Evolutionary conservation across 331 rosid genomes (phyloP).

Genomic region (Malus hybrid): DNA sequence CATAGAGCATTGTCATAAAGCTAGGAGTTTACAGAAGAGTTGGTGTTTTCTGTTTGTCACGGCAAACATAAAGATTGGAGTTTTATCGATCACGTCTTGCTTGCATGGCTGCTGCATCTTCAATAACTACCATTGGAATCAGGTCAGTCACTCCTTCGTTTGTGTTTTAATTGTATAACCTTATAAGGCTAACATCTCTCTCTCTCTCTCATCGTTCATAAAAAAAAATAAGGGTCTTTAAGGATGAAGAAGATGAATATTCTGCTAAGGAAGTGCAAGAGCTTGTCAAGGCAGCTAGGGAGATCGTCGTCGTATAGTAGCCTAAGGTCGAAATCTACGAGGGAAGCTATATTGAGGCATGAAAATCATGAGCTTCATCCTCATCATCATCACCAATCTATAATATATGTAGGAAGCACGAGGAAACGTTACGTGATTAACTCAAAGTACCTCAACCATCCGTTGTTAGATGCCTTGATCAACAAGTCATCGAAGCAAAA

Average conservation of each 20-base stretch:
- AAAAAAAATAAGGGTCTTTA: not conserved
- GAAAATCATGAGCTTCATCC: slow-evolving; percentile 1
- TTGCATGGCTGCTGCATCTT: too few species aligned
- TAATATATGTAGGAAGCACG: slow-evolving; percentile 68
- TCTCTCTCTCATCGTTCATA: too few species aligned
- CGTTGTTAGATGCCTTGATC: slow-evolving; percentile 63
- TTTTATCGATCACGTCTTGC: too few species aligned
- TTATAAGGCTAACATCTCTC: too few species aligned
- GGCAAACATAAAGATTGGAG: too few species aligned
- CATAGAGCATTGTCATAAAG: too few species aligned
- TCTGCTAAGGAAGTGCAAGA: slow-evolving; percentile 78
- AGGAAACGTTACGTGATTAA: slow-evolving; percentile 67
- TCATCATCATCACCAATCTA: slow-evolving; percentile 1
- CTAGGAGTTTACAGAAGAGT: too few species aligned
- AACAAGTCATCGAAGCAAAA: slow-evolving; percentile 33
- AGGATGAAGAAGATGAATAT: slow-evolving; percentile 69
- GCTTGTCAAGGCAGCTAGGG: slow-evolving; percentile 70
- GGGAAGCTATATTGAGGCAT: slow-evolving; percentile 37
- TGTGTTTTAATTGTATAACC: too few species aligned
- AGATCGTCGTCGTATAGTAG: slow-evolving; percentile 75
- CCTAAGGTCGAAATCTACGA: slow-evolving; percentile 65
- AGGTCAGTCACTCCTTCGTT: too few species aligned
- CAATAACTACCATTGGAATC: too few species aligned
- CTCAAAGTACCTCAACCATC: slow-evolving; percentile 56
- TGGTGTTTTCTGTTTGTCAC: too few species aligned